These are phyloP conservation scores for Leishmania tarentolae DNA, from an alignment of 208 protist genomes.

Conservation along the genomic window DNA sequence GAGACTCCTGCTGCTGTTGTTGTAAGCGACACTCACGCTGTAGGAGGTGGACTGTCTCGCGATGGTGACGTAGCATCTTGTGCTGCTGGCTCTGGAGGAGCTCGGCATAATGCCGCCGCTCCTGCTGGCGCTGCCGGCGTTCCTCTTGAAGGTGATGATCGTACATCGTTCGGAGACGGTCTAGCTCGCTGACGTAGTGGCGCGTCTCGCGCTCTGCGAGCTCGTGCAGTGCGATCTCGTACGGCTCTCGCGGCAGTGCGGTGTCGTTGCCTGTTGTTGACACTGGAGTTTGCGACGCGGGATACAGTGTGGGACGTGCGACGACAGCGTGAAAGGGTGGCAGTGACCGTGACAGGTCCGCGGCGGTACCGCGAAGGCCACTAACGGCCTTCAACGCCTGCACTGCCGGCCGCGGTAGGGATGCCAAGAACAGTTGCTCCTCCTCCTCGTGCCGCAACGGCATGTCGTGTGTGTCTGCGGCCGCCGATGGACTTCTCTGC, in stretches of 20 bases:
- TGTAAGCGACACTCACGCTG: constrained; percentile 51
- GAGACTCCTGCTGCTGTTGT: constrained; percentile 44
- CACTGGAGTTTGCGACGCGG: not conserved
- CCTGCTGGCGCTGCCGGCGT: constrained; percentile 41
- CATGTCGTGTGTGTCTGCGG: not conserved
- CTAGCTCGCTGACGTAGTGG: constrained; percentile 60
- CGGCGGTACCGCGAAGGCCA: constrained; percentile 23
- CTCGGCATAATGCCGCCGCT: constrained; percentile 61
- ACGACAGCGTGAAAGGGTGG: constrained; percentile 53
- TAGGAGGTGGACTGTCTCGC: constrained; percentile 41
- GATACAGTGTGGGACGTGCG: constrained; percentile 7
- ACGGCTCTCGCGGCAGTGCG: constrained; percentile 1
- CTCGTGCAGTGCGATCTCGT: constrained; percentile 26
- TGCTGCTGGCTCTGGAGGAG: constrained; percentile 54
- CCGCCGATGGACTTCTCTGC: not conserved
- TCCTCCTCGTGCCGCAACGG: not conserved
- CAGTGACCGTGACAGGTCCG: constrained; percentile 28
- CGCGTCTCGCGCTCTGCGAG: constrained; percentile 39
- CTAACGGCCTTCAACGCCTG: constrained; percentile 10
- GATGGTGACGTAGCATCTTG: constrained; percentile 46
- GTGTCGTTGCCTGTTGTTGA: not conserved
- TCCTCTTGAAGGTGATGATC: constrained; percentile 51
- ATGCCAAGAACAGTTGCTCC: constrained; percentile 2
- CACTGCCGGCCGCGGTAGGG: constrained; percentile 25
- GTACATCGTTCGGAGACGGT: constrained; percentile 43